phyloP scores from a whole-genome alignment of 169 alveolate species.

The Cryptosporidium viatorum region DNA sequence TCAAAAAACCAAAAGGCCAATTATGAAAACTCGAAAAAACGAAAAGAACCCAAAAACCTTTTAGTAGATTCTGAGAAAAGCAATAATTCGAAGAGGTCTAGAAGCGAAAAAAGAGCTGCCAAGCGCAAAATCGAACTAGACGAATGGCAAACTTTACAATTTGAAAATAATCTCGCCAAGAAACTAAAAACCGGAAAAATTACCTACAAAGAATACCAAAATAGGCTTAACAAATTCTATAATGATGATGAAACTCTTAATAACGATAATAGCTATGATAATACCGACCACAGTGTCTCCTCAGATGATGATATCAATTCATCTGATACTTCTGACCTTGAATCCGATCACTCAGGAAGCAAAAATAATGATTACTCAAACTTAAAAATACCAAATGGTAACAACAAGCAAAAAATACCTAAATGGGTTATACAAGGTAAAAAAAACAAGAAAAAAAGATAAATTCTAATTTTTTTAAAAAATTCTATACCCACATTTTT shows the following conservation, averaged over 20 bases:
- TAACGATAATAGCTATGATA: not conserved
- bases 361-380: not conserved
- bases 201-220: slow-evolving; percentile 33
- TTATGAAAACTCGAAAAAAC: slow-evolving; percentile 66
- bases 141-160: slow-evolving; percentile 86
- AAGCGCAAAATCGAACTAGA: slow-evolving; percentile 76
- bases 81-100: slow-evolving; percentile 68
- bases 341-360: not conserved
- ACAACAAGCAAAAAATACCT: slow-evolving; percentile 16
- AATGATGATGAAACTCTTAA: not conserved
- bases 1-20: slow-evolving; percentile 73
- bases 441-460: slow-evolving; percentile 49
- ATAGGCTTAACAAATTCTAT: slow-evolving; percentile 16
- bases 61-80: slow-evolving; percentile 53
- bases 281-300: not conserved
- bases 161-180: slow-evolving; percentile 87
- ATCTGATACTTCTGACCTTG: not conserved
- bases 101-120: slow-evolving; percentile 84
- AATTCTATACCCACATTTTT: too few relatives aligned
- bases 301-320: not conserved
- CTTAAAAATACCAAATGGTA: not conserved
- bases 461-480: not conserved
- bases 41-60: slow-evolving; percentile 76
- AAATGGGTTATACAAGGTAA: slow-evolving; percentile 43
- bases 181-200: slow-evolving; percentile 89